Evolutionary conservation across 225 moss, liverwort and hornwort genomes (phyloP), one percentile per base, ranked within the genome.

Genomic region (Polytrichum formosum): DNA sequence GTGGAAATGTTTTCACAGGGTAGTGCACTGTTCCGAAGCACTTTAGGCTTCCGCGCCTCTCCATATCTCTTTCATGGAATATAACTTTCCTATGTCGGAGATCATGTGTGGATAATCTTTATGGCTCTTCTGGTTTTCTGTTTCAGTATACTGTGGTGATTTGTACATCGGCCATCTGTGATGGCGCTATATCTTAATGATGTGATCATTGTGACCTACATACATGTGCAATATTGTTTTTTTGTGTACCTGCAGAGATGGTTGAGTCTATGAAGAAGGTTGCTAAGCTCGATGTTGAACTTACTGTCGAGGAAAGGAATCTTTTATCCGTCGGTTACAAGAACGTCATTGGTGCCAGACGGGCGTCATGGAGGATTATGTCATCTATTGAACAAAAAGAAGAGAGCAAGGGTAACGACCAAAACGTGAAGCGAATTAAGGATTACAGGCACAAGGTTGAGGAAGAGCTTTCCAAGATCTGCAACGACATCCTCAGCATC

Each of bases 211-310:
- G 46, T 46, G 46, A 16, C 46, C 46, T 13, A 2, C 35, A 35
- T 9, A 35, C 35, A 9, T 35, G 37, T 46, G 46, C 4, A 46
- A 46, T 4, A 3, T 2, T 35, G 9, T 9, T 54, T 66, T 29
- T 28, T 53, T 21, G 0, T 64, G 25, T 55, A 6, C 29, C 63
- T 13, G 76, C 80, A 92, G 92, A 92, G 77, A 92, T 92, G 90
- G 92, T 92, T 16, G 92, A 92, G 66, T 92, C 90, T 60, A 92
- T 92, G 92, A 92, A 92, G 83, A 92, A 86, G 77, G 92, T 92
- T 5, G 92, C 92, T 0, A 90, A 92, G 82, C 86, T 92, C 7
- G 90, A 92, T 54, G 84, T 90, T 53, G 90, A 92, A 79, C 82
- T 92, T 25, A 92, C 92, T 19, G 90, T 92, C 0, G 90, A 92